Base-by-base conservation (phyloP, 148 eudicot genomes). In the Rhododendron williamsianum region DNA sequence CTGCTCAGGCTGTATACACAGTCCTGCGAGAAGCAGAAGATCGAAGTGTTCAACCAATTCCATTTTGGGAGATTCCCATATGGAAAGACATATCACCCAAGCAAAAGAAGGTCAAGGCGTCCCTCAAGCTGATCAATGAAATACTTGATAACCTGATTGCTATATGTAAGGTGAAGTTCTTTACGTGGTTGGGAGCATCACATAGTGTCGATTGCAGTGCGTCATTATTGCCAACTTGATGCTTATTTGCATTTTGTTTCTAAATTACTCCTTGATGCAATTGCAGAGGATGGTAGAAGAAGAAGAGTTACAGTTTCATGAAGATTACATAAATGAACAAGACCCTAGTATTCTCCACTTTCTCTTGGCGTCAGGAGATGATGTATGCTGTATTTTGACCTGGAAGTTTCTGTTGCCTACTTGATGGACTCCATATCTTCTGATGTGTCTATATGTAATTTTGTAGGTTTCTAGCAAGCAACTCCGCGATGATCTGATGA, bases 271-370 rank as follows among this genome's bases (percentile, higher is more conserved):
- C 63, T 48, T 77, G 6, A 76, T 89, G 71, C 48, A 76, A 83
- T 78, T 91, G 89, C 94, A 97, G 99, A 95, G 95, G 86, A 87
- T 97, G 92, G 99, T 97, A 84, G 99, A 97, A 3, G 98, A 94
- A 88, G 99, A 97, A 89, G 96, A 94, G 83, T 87, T 95, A 85
- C 95, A 94, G 86, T 97, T 97, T 88, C 94, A 95, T 36, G 99
- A 97, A 90, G 99, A 97, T 63, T 97, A 97, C 91, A 92, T 97
- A 91, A 97, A 97, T 69, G 99, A 97, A 89, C 91, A 91, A 90
- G 99, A 97, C 88, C 99, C 99, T 82, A 97, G 99, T 90, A 95
- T 97, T 89, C 98, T 97, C 80, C 98, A 94, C 91, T 97, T 97
- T 86, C 95, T 97, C 84, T 88, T 97, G 91, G 99, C 99, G 82